A percentile compares a stretch with the other conserved stretches of the same genome.
Conservation (phyloP, 345 rosid genomes). For the Eutrema yunnanense region DNA sequence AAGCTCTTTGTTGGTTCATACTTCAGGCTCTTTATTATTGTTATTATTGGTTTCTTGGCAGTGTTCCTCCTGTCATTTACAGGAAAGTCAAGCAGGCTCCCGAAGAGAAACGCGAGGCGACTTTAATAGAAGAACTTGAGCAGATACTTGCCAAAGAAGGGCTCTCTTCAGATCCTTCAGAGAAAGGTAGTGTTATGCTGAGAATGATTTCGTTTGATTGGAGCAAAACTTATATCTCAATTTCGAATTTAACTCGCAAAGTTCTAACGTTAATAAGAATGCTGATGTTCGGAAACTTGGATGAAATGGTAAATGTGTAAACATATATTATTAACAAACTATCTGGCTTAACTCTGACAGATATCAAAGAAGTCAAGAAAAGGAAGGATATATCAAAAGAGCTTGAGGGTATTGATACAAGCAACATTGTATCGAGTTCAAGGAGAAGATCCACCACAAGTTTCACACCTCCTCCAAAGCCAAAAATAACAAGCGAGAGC, state of each 20-base stretch:
- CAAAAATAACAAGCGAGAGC: conserved; percentile 52
- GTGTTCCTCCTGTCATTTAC: conserved; percentile 76
- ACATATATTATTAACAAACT: background rate
- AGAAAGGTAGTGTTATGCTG: conserved; percentile 47
- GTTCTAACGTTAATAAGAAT: no score
- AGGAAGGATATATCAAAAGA: conserved; percentile 67
- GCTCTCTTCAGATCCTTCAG: conserved; percentile 71
- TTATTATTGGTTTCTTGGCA: conserved; percentile 20
- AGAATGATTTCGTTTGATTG: background rate
- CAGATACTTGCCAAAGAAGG: conserved; percentile 87
- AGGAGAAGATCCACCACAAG: conserved; percentile 70
- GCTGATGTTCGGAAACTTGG: background rate
- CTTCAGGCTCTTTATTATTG: background rate
- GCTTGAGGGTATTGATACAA: conserved; percentile 84
- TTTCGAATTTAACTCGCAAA: no score
- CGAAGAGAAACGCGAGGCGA: conserved; percentile 76
- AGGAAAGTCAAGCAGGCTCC: conserved; percentile 80
- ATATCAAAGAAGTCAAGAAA: conserved; percentile 79
- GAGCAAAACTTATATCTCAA: background rate
- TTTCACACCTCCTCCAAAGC: conserved; percentile 65
- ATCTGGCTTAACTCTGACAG: conserved; percentile 33
- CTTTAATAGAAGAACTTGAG: conserved; percentile 72
- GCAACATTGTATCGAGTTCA: conserved; percentile 73
- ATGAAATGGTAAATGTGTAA: background rate
- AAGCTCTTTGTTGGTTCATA: conserved; percentile 5